Base-by-base conservation (phyloP, 1,284 basidiomycete genomes). In the Blastosporella zonata region DNA sequence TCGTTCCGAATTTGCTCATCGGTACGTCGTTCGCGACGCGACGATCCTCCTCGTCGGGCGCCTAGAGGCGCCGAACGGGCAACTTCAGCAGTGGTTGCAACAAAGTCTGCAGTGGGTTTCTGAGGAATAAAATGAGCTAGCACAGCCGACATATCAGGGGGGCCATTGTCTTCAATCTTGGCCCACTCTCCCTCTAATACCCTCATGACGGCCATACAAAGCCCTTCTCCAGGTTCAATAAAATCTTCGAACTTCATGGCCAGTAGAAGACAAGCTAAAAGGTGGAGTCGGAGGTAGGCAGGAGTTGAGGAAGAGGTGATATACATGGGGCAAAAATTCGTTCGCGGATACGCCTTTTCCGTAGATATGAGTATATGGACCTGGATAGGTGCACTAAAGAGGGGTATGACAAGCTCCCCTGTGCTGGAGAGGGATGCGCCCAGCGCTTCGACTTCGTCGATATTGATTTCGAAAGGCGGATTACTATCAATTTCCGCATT, bases 261-360 rank as follows among this genome's bases (percentile, higher is more conserved):
- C 4, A 62, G 51, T 6, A 91, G 70, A 12, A 91, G 70, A 33
- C 74, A 72, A 2, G 82, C 78, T n/a, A 93, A 77, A 13, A 97
- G 75, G 58, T 96, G 84, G 0, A 97, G 79, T 27, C 91, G 84
- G 53, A 97, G 74, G 65, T 97, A 97, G 0, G 92, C 78, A 0
- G 94, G 82, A 5, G 90, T 71, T 0, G 79, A 79, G 0, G 69
- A 62, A 1, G 92, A 93, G 0, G 85, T 78, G 49, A 97, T 68
- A 62, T 85, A 95, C 65, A 94, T 82, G 0, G 93, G 92, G 4
- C 82, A 73, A 52, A 75, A 74, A 3, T 71, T 71, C 37, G 73
- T 63, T 29, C 79, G 72, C 12, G 84, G 79, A 61, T 84, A 84
- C 3, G 70, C 62, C 46, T 75, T 73, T n/a, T 72, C 62, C 1